A percentile compares a stretch with the other conserved stretches of the same genome.
Conservation (phyloP, 495 filamentous ascomycete species). For the Penicillium goetzii region DNA sequence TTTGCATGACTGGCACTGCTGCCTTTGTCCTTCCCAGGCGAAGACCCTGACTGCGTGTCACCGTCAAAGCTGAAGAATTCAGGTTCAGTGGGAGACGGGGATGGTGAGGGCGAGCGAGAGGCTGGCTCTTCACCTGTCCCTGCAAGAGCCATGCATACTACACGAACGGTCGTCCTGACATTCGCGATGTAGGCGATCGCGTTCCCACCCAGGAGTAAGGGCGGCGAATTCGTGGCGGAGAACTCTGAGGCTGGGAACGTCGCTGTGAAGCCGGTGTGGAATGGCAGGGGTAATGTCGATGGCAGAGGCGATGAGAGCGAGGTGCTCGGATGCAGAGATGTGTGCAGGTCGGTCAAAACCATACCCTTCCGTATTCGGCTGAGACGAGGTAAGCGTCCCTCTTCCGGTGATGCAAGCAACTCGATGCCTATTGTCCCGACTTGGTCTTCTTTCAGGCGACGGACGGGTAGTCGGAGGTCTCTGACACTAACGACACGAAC, state of each 20-base stretch:
- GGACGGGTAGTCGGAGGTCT: conserved; percentile 83
- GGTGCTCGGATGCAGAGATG: conserved; percentile 42
- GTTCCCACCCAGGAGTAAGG: conserved; percentile 59
- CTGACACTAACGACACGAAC: conserved; percentile 84
- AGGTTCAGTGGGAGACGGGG: conserved; percentile 43
- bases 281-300: conserved; percentile 40
- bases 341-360: conserved; percentile 67
- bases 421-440: conserved; percentile 88
- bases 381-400: conserved; percentile 32
- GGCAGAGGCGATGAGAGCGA: conserved; percentile 31
- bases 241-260: conserved; percentile 49
- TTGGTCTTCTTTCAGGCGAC: conserved; percentile 74
- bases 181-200: conserved; percentile 86
- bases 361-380: conserved; percentile 78
- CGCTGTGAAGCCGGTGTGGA: conserved; percentile 52
- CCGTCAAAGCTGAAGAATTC: conserved; percentile 71
- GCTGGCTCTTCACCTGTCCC: conserved; percentile 33
- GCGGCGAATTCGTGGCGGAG: conserved; percentile 41
- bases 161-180: conserved; percentile 77
- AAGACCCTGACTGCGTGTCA: conserved; percentile 41
- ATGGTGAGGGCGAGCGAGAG: conserved; percentile 21
- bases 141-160: conserved; percentile 57
- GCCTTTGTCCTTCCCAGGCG: conserved; percentile 33
- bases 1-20: background rate
- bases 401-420: conserved; percentile 44